Base-by-base conservation (phyloP, 495 filamentous ascomycete species). In the Penicillium dipodomyicola region DNA sequence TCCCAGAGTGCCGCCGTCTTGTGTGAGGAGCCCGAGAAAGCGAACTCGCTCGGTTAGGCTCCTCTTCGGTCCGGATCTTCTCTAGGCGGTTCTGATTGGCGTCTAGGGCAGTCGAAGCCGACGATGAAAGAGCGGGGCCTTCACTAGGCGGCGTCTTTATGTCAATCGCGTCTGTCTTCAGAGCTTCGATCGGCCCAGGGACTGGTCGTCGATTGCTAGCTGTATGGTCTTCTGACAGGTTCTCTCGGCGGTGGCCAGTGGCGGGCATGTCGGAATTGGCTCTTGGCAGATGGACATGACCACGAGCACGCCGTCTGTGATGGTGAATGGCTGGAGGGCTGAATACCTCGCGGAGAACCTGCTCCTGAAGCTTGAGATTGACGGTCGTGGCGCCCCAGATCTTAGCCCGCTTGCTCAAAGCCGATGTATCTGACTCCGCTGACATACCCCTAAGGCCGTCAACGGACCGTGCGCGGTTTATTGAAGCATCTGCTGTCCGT, bases 361-460 rank as follows among this genome's bases (percentile, higher is more conserved):
- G 89, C 63, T 96, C 92, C 45, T 92, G 85, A 19, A 98, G 74
- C 57, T 85, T 85, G 54, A 85, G 87, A 65, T 98, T 98, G 20
- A 97, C 89, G 19, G 85, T 93, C 3, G 94, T 98, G n/a, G 91
- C 90, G 12, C 94, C 94, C 95, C 91, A 97, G 69, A 89, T 93
- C 54, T 84, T 81, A 44, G 75, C 72, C 20, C 73, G 76, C 42
- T 76, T 72, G 33, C 64, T 73, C n/a, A 76, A 62, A 8, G 48
- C 25, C 11, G 62, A 61, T 12, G 67, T 20, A 29, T 62, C 56
- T 14, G 67, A 61, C 29, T 60, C 57, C 8, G 48, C 46, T 12
- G 62, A 53, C 23, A 62, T 14, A 1, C 57, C 44, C 37, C 57
- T 56, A 8, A 65, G 46, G 11, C 62, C 57, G 19, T 59, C 56